Evolutionary conservation across 164 flowering plant species (phyloP).

Genomic region (Santalum album): DNA sequence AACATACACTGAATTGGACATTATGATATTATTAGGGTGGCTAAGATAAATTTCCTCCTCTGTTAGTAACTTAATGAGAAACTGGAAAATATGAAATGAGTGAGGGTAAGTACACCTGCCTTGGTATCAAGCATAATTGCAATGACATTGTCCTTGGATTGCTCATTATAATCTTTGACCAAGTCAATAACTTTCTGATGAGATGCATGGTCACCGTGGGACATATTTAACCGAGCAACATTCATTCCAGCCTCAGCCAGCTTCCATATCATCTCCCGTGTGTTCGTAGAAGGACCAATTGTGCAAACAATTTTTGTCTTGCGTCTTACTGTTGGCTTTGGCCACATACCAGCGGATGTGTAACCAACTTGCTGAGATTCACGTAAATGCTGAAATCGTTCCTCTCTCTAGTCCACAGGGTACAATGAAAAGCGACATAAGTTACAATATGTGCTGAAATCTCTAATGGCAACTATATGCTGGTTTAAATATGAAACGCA

Average conservation of each 20-base stretch:
- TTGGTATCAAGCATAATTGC: conserved; percentile 96
- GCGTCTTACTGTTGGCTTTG: conserved; percentile 61
- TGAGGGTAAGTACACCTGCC: conserved; percentile 25
- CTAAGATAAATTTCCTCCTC: no score
- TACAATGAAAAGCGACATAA: no score
- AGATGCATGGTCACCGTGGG: conserved; percentile 94
- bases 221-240: conserved; percentile 91
- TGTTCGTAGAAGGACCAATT: conserved; percentile 87
- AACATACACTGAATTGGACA: no score
- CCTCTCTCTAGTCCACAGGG: conserved; percentile 29
- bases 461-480: not conserved
- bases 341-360: conserved; percentile 59
- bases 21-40: no score
- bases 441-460: not conserved
- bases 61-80: no score
- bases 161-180: conserved; percentile 89
- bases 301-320: conserved; percentile 96
- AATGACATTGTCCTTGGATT: conserved; percentile 71
- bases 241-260: conserved; percentile 96
- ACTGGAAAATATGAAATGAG: not conserved
- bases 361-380: conserved; percentile 43
- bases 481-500: not conserved
- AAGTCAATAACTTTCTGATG: conserved; percentile 93
- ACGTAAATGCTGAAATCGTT: conserved; percentile 33
- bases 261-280: conserved; percentile 96